Evolutionary conservation across 768 basidiomycete species (phyloP).

Genomic region (Leucogyrophana mollusca): DNA sequence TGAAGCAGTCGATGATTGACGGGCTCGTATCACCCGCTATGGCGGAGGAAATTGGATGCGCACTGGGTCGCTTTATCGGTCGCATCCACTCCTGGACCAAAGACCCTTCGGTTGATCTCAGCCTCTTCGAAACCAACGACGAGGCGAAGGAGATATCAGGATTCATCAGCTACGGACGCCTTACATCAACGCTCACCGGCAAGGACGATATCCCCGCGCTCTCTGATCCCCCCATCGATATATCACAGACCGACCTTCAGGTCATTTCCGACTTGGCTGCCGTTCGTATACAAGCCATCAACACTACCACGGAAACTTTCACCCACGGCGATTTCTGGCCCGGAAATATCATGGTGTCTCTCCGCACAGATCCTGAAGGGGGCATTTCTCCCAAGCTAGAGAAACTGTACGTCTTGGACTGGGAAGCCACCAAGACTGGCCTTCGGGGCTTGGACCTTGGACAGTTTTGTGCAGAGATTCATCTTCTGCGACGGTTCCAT

Average conservation of each 20-base stretch:
- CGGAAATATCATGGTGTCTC: conserved; percentile 57
- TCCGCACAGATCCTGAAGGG: conserved; percentile 28
- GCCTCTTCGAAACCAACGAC: conserved; percentile 38
- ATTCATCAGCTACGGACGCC: conserved; percentile 42
- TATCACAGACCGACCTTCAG: conserved; percentile 35
- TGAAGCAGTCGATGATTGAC: conserved; percentile 41
- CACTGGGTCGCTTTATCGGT: conserved; percentile 56
- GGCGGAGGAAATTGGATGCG: conserved; percentile 46
- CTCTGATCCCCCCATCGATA: conserved; percentile 39
- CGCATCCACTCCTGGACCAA: conserved; percentile 49
- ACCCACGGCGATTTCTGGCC: conserved; percentile 70
- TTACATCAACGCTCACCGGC: conserved; percentile 38
- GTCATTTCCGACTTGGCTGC: conserved; percentile 32
- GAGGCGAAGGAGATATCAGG: conserved; percentile 41
- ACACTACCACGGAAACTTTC: conserved; percentile 20
- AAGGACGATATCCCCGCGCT: conserved; percentile 33
- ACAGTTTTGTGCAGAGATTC: conserved; percentile 62
- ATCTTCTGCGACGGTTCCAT: conserved; percentile 47
- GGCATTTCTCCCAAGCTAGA: conserved; percentile 26
- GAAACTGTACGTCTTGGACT: conserved; percentile 55
- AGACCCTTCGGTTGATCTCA: conserved; percentile 24
- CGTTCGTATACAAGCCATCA: conserved; percentile 29
- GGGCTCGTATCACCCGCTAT: conserved; percentile 27
- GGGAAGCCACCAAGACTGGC: conserved; percentile 64
- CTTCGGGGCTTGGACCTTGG: conserved; percentile 58